These are phyloP conservation scores for Cladosporium colombiae DNA, from an alignment of 2,329 filamentous ascomycete genomes.

Conservation along the genomic window DNA sequence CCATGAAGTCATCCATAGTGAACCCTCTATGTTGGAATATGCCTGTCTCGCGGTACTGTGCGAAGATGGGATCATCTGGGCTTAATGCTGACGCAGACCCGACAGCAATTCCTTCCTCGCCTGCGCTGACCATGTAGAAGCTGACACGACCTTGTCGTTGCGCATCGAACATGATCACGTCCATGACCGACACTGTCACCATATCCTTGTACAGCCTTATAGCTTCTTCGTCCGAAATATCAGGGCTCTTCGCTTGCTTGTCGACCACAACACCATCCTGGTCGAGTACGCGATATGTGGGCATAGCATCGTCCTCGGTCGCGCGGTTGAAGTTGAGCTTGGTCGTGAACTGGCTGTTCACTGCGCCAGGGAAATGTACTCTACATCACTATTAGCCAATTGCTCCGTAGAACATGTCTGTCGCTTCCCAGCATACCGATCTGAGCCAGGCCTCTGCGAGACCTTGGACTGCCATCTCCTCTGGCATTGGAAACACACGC, in stretches of 20 bases:
- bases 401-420: background rate
- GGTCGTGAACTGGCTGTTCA: slow-evolving; percentile 90
- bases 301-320: slow-evolving; percentile 70
- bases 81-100: slow-evolving; percentile 81
- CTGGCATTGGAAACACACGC: slow-evolving; percentile 26
- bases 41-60: slow-evolving; percentile 91
- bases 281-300: slow-evolving; percentile 89
- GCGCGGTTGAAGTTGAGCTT: slow-evolving; percentile 76
- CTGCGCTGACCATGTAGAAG: slow-evolving; percentile 96
- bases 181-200: slow-evolving; percentile 79
- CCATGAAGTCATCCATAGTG: slow-evolving; percentile 87
- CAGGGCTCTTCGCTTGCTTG: slow-evolving; percentile 62
- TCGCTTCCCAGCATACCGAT: slow-evolving; percentile 51
- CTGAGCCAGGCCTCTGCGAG: slow-evolving; percentile 60
- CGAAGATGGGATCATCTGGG: slow-evolving; percentile 87
- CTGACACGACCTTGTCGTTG: slow-evolving; percentile 90
- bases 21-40: slow-evolving; percentile 90
- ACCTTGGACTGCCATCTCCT: slow-evolving; percentile 54
- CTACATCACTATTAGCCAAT: slow-evolving; percentile 37
- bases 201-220: slow-evolving; percentile 64
- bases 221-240: slow-evolving; percentile 66
- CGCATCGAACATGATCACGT: slow-evolving; percentile 96
- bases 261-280: slow-evolving; percentile 85
- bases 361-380: slow-evolving; percentile 81
- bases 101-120: slow-evolving; percentile 91